Evolutionary conservation across 306 rosid species (phyloP).

Genomic region (Sechiopsis laciniata): DNA sequence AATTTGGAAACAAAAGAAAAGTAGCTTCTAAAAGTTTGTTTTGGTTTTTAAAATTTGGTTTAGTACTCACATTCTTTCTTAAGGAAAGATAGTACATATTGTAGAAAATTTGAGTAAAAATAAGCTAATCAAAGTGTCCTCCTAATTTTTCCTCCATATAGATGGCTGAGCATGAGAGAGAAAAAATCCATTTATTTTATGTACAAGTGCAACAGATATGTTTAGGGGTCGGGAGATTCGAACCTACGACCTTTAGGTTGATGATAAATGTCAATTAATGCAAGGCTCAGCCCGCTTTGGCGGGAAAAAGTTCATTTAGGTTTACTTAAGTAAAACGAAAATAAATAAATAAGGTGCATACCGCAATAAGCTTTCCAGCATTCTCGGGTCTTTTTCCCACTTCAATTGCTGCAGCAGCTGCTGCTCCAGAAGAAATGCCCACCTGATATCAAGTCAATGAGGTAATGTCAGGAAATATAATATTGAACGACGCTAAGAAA

Average conservation of each 20-base stretch:
- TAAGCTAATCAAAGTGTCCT: neutral
- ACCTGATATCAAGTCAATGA: slow-evolving; percentile 49
- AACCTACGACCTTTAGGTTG: too few species aligned
- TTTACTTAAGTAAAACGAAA: neutral
- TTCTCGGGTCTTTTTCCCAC: slow-evolving; percentile 92
- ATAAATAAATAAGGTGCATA: slow-evolving; percentile 29
- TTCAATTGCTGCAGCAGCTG: slow-evolving; percentile 81
- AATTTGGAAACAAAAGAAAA: too few species aligned
- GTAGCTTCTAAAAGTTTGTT: too few species aligned
- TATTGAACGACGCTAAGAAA: slow-evolving; percentile 6
- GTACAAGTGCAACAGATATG: too few species aligned
- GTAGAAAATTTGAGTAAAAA: too few species aligned
- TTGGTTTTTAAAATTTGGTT: too few species aligned
- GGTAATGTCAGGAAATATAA: neutral
- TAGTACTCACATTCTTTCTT: too few species aligned
- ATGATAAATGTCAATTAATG: too few species aligned
- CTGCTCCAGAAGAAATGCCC: slow-evolving; percentile 98
- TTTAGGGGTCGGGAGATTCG: too few species aligned
- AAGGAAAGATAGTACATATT: too few species aligned
- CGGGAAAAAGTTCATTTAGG: neutral
- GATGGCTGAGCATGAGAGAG: neutral
- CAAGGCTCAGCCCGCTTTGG: too few species aligned
- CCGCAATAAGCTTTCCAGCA: slow-evolving; percentile 89
- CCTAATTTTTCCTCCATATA: neutral
- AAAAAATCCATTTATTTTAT: too few species aligned